Base-by-base conservation (phyloP, 306 rosid species). In the Citrullus colocynthis region DNA sequence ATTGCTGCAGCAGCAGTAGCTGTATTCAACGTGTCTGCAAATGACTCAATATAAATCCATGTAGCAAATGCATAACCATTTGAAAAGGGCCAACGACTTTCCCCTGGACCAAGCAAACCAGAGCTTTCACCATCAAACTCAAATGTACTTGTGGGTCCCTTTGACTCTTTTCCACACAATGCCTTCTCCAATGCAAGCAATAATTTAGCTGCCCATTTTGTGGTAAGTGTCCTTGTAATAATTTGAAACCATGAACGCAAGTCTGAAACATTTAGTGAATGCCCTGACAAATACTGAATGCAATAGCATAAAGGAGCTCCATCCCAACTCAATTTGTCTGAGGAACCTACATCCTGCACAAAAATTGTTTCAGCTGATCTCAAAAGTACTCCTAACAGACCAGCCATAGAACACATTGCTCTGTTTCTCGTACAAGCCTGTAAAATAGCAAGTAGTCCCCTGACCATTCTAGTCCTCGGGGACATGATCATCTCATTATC, bases 71-170 rank as follows among this genome's bases (percentile, higher is more conserved):
- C 97, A 88, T 89, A 95, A 75, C 99, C 99, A 65, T 95, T 90
- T 41, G 88, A 76, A 83, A 95, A 95, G 18, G 99, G 97, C 99
- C 99, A 95, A 73, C 97, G 97, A 74, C 96, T 91, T 79, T 95
- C 99, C 44, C 97, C 97, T 34, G 99, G 99, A 76, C 97, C 97
- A 51, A 95, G 96, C 89, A 95, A 87, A 81, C 99, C 99, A 54
- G 97, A 95, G 83, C 99, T 95, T 88, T 95, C 99, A 85, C 99
- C 99, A 63, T 95, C 97, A 84, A 95, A 92, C 88, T 95, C 99
- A 85, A 95, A 95, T 52, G 97, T 92, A 81, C 90, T 87, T 45
- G 92, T 83, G 48, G 99, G 99, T 77, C 99, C 97, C 66, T 78
- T 89, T 12, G 99, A 92, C 82, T 95, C 99, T 89, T 95, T 95